Base-by-base conservation (phyloP, 192 early-diverging fungal species). In the Backusella sp. region DNA sequence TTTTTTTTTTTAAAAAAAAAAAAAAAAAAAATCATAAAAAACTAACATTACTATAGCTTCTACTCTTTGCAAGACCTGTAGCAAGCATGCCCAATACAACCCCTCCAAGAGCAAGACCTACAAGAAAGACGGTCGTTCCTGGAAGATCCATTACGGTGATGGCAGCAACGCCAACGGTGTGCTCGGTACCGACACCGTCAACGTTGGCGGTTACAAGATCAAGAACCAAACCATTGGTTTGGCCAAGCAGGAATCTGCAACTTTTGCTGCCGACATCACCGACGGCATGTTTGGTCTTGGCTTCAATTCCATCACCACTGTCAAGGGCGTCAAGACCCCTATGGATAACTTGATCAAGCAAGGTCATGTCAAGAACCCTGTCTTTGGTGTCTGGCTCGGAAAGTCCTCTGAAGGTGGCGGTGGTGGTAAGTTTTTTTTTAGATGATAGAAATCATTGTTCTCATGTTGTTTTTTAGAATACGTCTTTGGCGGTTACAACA, bases 311-410 rank as follows among this genome's bases (percentile, higher is more conserved):
- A 78, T 82, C 42, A 73, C 73, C 30, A 74, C 76, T 23, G 77
- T 75, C n/a, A 30, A 46, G 3, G 70, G 77, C 59, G 62, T 73
- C 17, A 68, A 83, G n/a, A 86, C 86, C 1, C 87, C 89, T 35
- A 76, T 91, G 32, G 84, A 87, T 46, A 86, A 87, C 42, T 75
- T 91, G 17, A 70, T 90, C 34, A 79, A 81, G 32, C 87, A 93
- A 73, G 81, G 84, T 39, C 72, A 86, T 42, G 80, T 92, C 0
- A 83, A 83, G 19, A 84, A 88, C 32, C 91, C 91, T 9, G 79
- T 91, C n/a, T 93, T 93, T 84, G 90, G 91, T 1, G 92, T 93
- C 26, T 92, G 87, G 76, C 77, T 93, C 7, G 87, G 89, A 14
- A 85, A 88, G 66, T 77, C 83, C 28, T 85, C 84, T 21, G 72